Evolutionary conservation across 208 protist species (phyloP).

Genomic region (Wallacemonas sp.): DNA sequence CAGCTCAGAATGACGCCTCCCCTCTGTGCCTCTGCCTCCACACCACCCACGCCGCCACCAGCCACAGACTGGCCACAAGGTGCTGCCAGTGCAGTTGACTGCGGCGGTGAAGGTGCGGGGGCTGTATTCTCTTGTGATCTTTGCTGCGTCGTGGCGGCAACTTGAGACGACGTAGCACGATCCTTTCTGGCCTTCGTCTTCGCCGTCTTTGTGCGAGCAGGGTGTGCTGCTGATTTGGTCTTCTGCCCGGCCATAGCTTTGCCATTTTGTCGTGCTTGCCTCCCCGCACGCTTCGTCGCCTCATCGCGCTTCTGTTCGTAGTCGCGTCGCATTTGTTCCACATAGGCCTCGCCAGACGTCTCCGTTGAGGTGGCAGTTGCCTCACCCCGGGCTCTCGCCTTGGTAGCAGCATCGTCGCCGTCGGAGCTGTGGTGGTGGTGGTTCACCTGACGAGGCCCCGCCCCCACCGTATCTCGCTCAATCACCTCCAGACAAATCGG

Average conservation of each 20-base stretch:
- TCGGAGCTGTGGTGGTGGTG: background rate
- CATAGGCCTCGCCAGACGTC: slow-evolving; percentile 23
- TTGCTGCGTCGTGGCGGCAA: background rate
- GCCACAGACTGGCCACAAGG: background rate
- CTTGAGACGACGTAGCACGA: no score
- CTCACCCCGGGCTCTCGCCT: background rate
- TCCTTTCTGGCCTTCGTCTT: background rate
- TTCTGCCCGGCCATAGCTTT: no score
- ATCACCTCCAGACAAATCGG: slow-evolving; percentile 66
- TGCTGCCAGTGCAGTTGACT: background rate
- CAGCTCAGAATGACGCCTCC: slow-evolving; percentile 79
- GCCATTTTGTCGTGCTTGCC: background rate
- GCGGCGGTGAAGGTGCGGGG: background rate
- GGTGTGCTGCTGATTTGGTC: no score
- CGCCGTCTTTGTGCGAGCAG: background rate
- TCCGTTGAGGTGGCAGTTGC: background rate
- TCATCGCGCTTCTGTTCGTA: slow-evolving; percentile 34
- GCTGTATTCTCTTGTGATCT: no score
- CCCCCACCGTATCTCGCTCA: slow-evolving; percentile 8
- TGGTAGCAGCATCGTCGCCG: slow-evolving; percentile 1
- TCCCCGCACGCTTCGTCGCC: background rate
- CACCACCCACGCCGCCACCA: background rate
- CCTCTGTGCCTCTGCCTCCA: slow-evolving; percentile 5
- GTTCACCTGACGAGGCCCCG: background rate
- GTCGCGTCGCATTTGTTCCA: slow-evolving; percentile 33